phyloP scores from a whole-genome alignment of 2,329 filamentous ascomycete species.

The Gnomoniopsis sp. region DNA sequence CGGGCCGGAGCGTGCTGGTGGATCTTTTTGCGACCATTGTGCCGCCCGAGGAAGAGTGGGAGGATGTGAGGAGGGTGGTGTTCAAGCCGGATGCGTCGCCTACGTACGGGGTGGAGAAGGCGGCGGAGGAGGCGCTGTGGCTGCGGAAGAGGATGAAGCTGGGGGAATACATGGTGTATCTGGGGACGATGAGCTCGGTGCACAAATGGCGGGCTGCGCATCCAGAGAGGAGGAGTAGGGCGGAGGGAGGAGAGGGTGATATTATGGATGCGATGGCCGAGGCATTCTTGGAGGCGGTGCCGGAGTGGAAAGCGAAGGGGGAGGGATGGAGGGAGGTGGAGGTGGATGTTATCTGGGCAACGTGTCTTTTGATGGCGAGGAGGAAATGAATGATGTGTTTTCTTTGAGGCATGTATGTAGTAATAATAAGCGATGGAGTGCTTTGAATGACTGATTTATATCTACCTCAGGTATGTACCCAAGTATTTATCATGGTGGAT shows the following conservation, averaged over 20 bases:
- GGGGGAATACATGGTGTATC: slow-evolving; percentile 58
- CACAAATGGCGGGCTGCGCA: slow-evolving; percentile 56
- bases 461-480: no score
- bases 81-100: slow-evolving; percentile 52
- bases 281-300: slow-evolving; percentile 50
- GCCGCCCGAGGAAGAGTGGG: slow-evolving; percentile 50
- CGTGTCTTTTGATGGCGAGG: slow-evolving; percentile 52
- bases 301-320: slow-evolving; percentile 46
- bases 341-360: slow-evolving; percentile 60
- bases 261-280: slow-evolving; percentile 62
- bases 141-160: slow-evolving; percentile 52
- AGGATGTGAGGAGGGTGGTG: slow-evolving; percentile 47
- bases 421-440: no score
- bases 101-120: slow-evolving; percentile 29
- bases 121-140: slow-evolving; percentile 36
- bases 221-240: slow-evolving; percentile 43
- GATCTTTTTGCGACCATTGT: slow-evolving; percentile 47
- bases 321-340: slow-evolving; percentile 50
- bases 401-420: background rate
- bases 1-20: slow-evolving; percentile 53
- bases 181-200: slow-evolving; percentile 58
- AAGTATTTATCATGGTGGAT: no score
- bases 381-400: slow-evolving; percentile 42
- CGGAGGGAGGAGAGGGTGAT: slow-evolving; percentile 56
- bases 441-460: no score